Conservation (phyloP, 2,329 filamentous ascomycete genomes). For the Claviceps fusiformis region DNA sequence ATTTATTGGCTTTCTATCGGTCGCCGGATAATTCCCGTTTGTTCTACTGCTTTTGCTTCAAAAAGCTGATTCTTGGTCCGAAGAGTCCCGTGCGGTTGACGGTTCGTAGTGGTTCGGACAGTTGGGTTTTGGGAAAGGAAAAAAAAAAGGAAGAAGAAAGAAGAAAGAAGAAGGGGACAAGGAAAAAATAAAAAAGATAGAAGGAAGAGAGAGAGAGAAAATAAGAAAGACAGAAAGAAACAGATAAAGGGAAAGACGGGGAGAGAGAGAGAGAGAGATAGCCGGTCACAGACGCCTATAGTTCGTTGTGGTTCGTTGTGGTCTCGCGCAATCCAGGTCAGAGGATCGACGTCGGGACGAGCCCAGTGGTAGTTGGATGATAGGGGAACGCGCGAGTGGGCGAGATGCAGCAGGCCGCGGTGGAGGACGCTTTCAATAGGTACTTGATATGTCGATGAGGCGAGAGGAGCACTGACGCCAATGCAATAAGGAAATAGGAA, state of each 20-base stretch:
- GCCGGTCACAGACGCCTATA: background rate
- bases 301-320: background rate
- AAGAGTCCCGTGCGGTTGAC: background rate
- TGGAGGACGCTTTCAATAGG: background rate
- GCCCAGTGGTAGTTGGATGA: background rate
- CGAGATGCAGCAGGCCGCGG: constrained; percentile 1
- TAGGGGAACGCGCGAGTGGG: background rate
- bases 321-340: background rate
- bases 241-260: too few relatives aligned
- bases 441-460: background rate
- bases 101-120: background rate
- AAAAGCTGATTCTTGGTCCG: background rate
- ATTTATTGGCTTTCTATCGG: background rate
- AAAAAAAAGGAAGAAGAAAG: too few relatives aligned
- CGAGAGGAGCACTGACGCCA: constrained; percentile 3
- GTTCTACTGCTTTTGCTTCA: background rate
- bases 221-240: background rate
- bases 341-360: background rate
- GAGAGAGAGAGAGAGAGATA: background rate
- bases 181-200: too few relatives aligned
- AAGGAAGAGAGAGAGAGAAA: too few relatives aligned
- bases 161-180: background rate
- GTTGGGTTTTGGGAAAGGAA: background rate
- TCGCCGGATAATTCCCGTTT: background rate
- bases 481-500: background rate